phyloP scores from a whole-genome alignment of 1,284 basidiomycete genomes.

The Tylopilus sp. region DNA sequence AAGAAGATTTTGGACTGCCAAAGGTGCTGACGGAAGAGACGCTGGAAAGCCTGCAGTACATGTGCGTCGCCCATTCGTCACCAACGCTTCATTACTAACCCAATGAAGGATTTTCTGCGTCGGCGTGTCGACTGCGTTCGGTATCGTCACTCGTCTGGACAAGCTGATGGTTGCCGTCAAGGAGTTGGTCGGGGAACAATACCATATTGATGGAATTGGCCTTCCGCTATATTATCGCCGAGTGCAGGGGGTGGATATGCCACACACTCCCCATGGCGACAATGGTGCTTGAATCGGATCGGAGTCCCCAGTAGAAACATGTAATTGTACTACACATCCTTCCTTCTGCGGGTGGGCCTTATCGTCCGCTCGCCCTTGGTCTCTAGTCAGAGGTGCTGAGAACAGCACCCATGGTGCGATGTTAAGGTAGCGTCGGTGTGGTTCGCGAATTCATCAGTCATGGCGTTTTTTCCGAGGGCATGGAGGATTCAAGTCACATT shows the following conservation, averaged over 20 bases:
- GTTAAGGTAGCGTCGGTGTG: too few relatives aligned
- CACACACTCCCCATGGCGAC: constrained; percentile 10
- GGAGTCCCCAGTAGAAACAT: not conserved
- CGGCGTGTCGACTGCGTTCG: constrained; percentile 68
- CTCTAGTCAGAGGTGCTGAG: too few relatives aligned
- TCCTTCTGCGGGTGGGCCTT: too few relatives aligned
- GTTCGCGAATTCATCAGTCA: too few relatives aligned
- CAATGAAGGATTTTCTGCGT: constrained; percentile 63
- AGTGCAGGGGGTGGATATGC: constrained; percentile 10
- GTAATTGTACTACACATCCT: constrained; percentile 22
- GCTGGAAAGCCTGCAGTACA: constrained; percentile 65
- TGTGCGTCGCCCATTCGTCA: constrained; percentile 40
- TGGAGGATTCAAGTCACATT: too few relatives aligned
- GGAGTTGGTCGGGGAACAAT: constrained; percentile 78
- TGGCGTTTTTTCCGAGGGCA: too few relatives aligned
- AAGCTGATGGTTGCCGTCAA: constrained; percentile 73
- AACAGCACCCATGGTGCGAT: too few relatives aligned
- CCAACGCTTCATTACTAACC: not conserved
- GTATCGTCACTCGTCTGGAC: constrained; percentile 65
- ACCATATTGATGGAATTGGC: constrained; percentile 70
- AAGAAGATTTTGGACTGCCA: constrained; percentile 68
- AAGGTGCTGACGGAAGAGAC: constrained; percentile 61
- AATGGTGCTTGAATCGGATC: not conserved
- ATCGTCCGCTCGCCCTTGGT: too few relatives aligned
- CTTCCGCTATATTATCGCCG: constrained; percentile 25